These are phyloP conservation scores for Trifolium subterraneum DNA, from an alignment of 306 rosid genomes.

Conservation along the genomic window DNA sequence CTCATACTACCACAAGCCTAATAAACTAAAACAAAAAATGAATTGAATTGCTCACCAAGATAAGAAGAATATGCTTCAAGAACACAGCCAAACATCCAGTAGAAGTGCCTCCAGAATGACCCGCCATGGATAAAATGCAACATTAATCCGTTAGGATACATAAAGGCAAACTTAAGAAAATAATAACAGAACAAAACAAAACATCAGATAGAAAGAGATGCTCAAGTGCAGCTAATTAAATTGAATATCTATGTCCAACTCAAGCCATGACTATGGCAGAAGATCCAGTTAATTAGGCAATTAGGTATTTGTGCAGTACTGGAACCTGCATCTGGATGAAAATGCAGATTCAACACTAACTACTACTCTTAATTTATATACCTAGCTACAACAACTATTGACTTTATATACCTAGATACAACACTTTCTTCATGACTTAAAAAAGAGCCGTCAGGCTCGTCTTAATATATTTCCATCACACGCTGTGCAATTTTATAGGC, in stretches of 20 bases:
- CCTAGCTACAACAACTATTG: neutral
- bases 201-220: slow-evolving; percentile 19
- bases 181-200: slow-evolving; percentile 22
- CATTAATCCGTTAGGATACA: slow-evolving; percentile 68
- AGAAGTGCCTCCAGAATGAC: slow-evolving; percentile 73
- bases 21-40: neutral
- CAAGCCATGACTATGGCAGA: neutral
- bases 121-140: slow-evolving; percentile 86
- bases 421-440: neutral
- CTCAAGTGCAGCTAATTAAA: neutral
- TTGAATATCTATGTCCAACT: slow-evolving; percentile 21
- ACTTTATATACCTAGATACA: slow-evolving; percentile 10
- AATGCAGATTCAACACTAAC: slow-evolving; percentile 28
- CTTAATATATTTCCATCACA: slow-evolving; percentile 30
- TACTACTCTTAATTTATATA: slow-evolving; percentile 21
- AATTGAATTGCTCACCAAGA: slow-evolving; percentile 59
- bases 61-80: slow-evolving; percentile 45
- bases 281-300: neutral
- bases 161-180: slow-evolving; percentile 36
- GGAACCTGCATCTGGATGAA: slow-evolving; percentile 31
- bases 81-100: slow-evolving; percentile 60
- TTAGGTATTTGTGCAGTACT: slow-evolving; percentile 27
- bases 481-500: slow-evolving; percentile 7
- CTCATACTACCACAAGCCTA: slow-evolving; percentile 6
- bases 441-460: slow-evolving; percentile 12